Base-by-base conservation (phyloP, 176 grass and related monocot species). In the Poa annua region DNA sequence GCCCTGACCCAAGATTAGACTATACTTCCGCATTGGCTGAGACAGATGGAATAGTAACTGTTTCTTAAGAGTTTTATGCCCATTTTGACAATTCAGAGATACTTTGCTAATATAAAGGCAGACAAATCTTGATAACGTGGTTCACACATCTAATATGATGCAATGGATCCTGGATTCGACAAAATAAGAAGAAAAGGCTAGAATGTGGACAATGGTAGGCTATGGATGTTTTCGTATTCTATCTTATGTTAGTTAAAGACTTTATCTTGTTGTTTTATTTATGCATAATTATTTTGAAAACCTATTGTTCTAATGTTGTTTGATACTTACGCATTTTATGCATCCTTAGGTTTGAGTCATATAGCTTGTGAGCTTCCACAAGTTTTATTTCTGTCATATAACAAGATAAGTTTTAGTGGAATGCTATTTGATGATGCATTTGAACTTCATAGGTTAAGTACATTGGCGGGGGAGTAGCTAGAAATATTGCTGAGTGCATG, bases 401-500 rank as follows among this genome's bases (percentile, higher is more conserved):
- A 53, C 34, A 77, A 17, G 35, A 71, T 29, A 83, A 49, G 19
- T 49, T 41, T 35, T 47, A 48, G 5, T 55, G 49, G 36, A 66
- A 66, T 72, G 41, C 14, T 15, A 82, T 72, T 79, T 80, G 59
- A 41, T 85, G 38, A 48, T 38, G 21, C 20, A 45, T 82, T 77
- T 86, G 10, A 47, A 47, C 76, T 74, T 24, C 41, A 63, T 41
- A 98, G 96, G 92, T 98, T 81, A 89, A 87, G 22, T 98, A 95
- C 81, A 61, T 91, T 19, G 82, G 78, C 50, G 92, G 96, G 44
- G 92, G 96, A 78, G 96, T 98, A 45, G 92, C 87, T 82, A 95
- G 96, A 86, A 98, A 98, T 89, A 86, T 98, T 76, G 96, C 96
- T 22, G 96, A 95, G 89, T 98, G 96, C 85, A 93, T 95, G 92